Evolutionary conservation across 208 protist genomes (phyloP).

Genomic region (Leishmania mexicana): DNA sequence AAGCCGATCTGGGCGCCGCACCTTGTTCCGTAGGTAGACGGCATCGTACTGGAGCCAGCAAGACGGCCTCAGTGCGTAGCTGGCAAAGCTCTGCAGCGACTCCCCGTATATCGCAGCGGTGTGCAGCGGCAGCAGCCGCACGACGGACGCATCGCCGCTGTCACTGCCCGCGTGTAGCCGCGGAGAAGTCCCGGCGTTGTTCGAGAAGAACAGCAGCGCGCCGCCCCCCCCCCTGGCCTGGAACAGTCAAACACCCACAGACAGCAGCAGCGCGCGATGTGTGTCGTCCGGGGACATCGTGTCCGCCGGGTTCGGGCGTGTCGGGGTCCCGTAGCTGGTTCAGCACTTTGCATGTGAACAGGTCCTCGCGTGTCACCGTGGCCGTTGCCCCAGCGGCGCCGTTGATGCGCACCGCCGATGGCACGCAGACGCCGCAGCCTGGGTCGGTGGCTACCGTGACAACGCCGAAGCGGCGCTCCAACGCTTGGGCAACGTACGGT

Average conservation of each 20-base stretch:
- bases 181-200: background rate
- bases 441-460: background rate
- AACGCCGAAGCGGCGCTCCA: background rate
- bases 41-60: constrained; percentile 31
- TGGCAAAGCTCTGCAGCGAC: constrained; percentile 15
- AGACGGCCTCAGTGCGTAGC: constrained; percentile 6
- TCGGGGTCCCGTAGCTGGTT: background rate
- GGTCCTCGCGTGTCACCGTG: constrained; percentile 3
- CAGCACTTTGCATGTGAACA: constrained; percentile 22
- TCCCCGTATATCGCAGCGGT: constrained; percentile 19
- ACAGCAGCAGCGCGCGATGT: constrained; percentile 16
- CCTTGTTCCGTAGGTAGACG: constrained; percentile 8
- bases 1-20: background rate
- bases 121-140: constrained; percentile 23
- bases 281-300: background rate
- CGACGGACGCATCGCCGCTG: background rate
- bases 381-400: background rate
- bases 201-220: constrained; percentile 2
- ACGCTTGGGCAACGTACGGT: too few species aligned
- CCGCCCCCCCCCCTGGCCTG: constrained; percentile 5
- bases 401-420: background rate
- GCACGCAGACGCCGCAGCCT: background rate
- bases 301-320: background rate
- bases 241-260: constrained; percentile 19
- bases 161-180: background rate